Percentiles rank a stretch among this genome's conserved stretches.
Conservation (phyloP, 371 early-diverging fungal species). For the Mucor sp. region DNA sequence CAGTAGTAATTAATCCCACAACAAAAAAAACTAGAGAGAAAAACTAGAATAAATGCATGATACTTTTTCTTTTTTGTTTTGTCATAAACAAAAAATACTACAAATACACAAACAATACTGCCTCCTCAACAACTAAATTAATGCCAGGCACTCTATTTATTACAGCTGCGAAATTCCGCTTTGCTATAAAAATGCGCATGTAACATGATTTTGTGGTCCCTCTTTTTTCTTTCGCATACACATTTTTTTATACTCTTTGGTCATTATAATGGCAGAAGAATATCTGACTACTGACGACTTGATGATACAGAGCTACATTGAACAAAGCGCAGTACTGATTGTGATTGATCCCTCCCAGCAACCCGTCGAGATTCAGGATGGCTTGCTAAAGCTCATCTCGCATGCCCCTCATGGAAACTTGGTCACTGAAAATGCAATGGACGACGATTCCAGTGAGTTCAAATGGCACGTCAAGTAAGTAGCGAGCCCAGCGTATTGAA, state of each 20-base stretch:
- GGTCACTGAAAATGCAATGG: slow-evolving; percentile 42
- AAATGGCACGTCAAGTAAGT: slow-evolving; percentile 62
- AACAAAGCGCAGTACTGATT: slow-evolving; percentile 33
- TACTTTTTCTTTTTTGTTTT: slow-evolving; percentile 2
- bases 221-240: neutral
- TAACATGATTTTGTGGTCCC: neutral
- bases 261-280: slow-evolving; percentile 2
- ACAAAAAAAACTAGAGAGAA: neutral
- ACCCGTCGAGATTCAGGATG: slow-evolving; percentile 64
- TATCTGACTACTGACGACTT: slow-evolving; percentile 3
- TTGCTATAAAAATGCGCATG: neutral
- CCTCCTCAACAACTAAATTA: neutral
- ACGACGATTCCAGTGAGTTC: slow-evolving; percentile 46
- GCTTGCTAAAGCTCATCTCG: slow-evolving; percentile 58
- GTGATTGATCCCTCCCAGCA: slow-evolving; percentile 50
- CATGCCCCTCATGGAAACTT: slow-evolving; percentile 60
- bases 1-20: neutral
- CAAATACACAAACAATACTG: slow-evolving; percentile 1
- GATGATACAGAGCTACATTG: neutral
- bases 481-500: neutral
- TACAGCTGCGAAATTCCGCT: neutral
- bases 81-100: slow-evolving; percentile 3
- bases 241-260: neutral
- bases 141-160: neutral
- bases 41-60: neutral